Base-by-base conservation (phyloP, 140 eudicot genomes). In the Flaveria floridana region DNA sequence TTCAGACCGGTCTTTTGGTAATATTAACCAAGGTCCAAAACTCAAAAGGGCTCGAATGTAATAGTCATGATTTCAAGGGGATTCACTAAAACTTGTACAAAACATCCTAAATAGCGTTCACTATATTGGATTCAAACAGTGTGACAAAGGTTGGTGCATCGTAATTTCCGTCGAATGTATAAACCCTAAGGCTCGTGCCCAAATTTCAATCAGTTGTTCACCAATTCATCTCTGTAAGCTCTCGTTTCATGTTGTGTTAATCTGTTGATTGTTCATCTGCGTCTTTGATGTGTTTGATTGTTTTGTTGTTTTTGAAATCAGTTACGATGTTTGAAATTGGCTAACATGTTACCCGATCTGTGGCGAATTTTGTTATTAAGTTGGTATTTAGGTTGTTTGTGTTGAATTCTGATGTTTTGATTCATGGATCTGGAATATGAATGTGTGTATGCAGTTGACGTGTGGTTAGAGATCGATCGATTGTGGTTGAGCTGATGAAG, bases 161-260 rank as follows among this genome's bases (percentile, higher is more conserved):
- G 23, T n/a, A 19, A 19, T 42, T 51, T 65, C 80, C 76, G 15
- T 16, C 70, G 16, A 21, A 63, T 13, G 55, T 64, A 79, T 64
- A 79, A 79, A 65, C 79, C 83, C 75, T 73, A 65, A 61, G 68
- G 18, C 15, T 65, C 65, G 52, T 59, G 50, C 79, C 75, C 71
- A 61, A 28, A 21, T 72, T 66, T 13, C 75, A 66, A 30, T 8
- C 55, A 42, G 41, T 65, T 65, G 10, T 12, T 55, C 39, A 13
- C 62, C 12, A 9, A 65, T 42, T 79, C 30, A 66, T 14, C 53
- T 62, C 10, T 57, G 83, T 79, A 79, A 79, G 83, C 59, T 65
- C 37, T 73, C 65, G 50, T 16, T 65, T 56, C 26, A 65, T 26
- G 6, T 16, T 16, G 1, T 48, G 53, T 28, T 14, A 1, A 72